Conservation (phyloP, 257 asterid species). For the Nicotiana knightiana region DNA sequence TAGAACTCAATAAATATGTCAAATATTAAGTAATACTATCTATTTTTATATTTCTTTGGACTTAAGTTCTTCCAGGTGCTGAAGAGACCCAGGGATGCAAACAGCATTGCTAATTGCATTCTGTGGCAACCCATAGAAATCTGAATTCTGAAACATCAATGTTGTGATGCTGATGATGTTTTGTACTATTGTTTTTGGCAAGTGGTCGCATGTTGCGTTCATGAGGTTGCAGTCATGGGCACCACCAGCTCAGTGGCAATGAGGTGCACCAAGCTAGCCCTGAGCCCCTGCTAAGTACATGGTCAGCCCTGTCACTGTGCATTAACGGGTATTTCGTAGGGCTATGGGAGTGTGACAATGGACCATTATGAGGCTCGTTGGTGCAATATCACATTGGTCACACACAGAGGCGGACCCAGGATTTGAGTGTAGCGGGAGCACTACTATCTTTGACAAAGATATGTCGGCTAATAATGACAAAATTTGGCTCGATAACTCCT, state of each 20-base stretch:
- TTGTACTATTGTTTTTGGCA: slow-evolving; percentile 38
- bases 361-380: slow-evolving; percentile 69
- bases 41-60: too few species aligned
- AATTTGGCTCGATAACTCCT: too few species aligned
- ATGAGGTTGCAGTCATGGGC: slow-evolving; percentile 73
- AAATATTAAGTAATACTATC: too few species aligned
- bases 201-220: slow-evolving; percentile 65
- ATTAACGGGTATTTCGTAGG: slow-evolving; percentile 61
- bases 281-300: slow-evolving; percentile 66
- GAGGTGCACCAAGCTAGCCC: slow-evolving; percentile 74
- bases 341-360: slow-evolving; percentile 68
- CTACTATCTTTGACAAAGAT: too few species aligned
- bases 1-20: background rate
- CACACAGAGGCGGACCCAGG: slow-evolving; percentile 17
- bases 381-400: slow-evolving; percentile 58
- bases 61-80: slow-evolving; percentile 30
- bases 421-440: too few species aligned
- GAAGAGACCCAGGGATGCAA: slow-evolving; percentile 36
- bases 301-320: slow-evolving; percentile 30
- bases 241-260: slow-evolving; percentile 89
- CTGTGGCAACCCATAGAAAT: slow-evolving; percentile 52
- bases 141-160: slow-evolving; percentile 30
- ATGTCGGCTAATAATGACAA: too few species aligned
- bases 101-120: slow-evolving; percentile 46
- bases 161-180: slow-evolving; percentile 41